These are phyloP conservation scores for Aureoboletus auriporus DNA, from an alignment of 768 basidiomycete species.

Conservation along the genomic window DNA sequence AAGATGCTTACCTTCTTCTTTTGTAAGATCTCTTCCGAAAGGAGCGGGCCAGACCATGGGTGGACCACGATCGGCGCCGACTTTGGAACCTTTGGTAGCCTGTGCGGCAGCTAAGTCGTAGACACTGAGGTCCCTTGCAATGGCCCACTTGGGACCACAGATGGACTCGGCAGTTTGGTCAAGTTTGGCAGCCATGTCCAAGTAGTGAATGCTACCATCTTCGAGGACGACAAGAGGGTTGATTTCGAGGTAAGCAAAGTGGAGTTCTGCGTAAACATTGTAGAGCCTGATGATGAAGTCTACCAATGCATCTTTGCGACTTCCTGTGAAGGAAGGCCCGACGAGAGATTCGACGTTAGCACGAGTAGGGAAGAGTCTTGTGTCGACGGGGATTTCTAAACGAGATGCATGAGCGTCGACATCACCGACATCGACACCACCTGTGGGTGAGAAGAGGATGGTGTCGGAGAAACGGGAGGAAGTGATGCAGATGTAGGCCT, in stretches of 20 bases:
- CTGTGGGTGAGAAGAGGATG: slow-evolving; percentile 98
- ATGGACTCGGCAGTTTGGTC: slow-evolving; percentile 99
- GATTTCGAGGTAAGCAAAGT: slow-evolving; percentile 99
- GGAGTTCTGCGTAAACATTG: slow-evolving; percentile 96
- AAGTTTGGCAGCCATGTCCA: slow-evolving; percentile 99
- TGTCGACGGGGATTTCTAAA: slow-evolving; percentile 71
- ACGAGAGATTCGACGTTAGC: slow-evolving; percentile 78
- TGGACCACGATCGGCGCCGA: slow-evolving; percentile 90
- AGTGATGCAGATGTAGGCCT: slow-evolving; percentile 98
- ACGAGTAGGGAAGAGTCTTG: slow-evolving; percentile 74
- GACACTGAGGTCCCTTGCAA: slow-evolving; percentile 85
- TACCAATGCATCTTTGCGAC: slow-evolving; percentile 85
- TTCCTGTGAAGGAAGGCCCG: slow-evolving; percentile 66
- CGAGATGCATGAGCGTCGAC: slow-evolving; percentile 96
- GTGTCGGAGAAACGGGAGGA: slow-evolving; percentile 91
- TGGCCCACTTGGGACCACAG: slow-evolving; percentile 98
- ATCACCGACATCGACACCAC: slow-evolving; percentile 98
- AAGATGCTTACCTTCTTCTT: slow-evolving; percentile 62
- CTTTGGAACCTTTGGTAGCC: slow-evolving; percentile 39
- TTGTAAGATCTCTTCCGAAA: slow-evolving; percentile 96
- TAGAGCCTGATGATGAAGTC: slow-evolving; percentile 96
- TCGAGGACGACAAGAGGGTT: slow-evolving; percentile 97
- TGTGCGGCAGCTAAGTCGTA: slow-evolving; percentile 47
- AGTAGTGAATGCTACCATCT: slow-evolving; percentile 78
- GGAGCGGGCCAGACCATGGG: slow-evolving; percentile 97